Evolutionary conservation across 1,139 yeast genomes (phyloP), one percentile per base, ranked within the genome.

Genomic region (Magnusiomyces tetraspermus): DNA sequence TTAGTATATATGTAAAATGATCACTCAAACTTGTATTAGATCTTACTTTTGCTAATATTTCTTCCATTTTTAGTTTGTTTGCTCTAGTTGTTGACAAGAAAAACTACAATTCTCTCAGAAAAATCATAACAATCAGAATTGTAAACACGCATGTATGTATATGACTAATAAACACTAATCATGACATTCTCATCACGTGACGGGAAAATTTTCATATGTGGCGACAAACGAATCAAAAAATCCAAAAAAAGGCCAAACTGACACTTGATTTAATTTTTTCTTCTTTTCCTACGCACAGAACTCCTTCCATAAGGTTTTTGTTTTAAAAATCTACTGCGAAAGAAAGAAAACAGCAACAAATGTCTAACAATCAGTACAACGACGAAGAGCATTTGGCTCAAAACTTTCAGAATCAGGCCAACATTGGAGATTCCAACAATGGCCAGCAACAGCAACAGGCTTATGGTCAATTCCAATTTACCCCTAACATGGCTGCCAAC

Each of bases 1-100:
- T 15, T 42, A 38, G 4, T 28, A 31, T 19, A 6, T 13, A 30
- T 30, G 17, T 2, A 19, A 48, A 47, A 23, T 26, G 17, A 5
- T 19, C 22, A 21, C 1, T 3, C 2, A 2, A n/a, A n/a, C n/a
- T n/a, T n/a, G n/a, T n/a, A 23, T 37, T 15, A 26, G 21, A 17
- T 31, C 50, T 17, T 38, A 53, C 57, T 45, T 48, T 51, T 24
- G 57, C 57, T 47, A 55, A 38, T 28, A 55, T 21, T 15, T 55
- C 57, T 22, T 55, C 57, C 57, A 55, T 55, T 17, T 19, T 21
- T 46, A 19, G 31, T 23, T 8, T 37, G 4, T 24, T 4, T 13
- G 4, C 23, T 5, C 23, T 2, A 26, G 23, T 3, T 3, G 11
- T 4, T 8, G 28, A 22, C n/a, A 26, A 21, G 30, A 42, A 42